phyloP scores from a whole-genome alignment of 2,329 filamentous ascomycete genomes.

The Paramyrothecium roridum region DNA sequence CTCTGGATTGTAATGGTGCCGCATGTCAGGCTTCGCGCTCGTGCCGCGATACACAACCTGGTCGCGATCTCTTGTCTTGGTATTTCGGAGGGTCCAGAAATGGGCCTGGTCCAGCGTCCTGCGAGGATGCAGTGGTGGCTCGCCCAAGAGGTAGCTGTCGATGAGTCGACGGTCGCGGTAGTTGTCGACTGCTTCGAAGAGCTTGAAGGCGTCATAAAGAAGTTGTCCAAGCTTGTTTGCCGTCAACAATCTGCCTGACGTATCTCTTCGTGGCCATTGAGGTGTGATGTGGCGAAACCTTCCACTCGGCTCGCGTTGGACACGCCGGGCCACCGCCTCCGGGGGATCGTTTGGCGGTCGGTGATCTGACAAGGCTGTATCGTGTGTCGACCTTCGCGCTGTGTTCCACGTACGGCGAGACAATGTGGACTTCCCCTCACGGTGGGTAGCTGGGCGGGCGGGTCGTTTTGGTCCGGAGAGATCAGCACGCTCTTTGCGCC shows the following conservation, averaged over 20 bases:
- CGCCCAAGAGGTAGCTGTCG: conserved; percentile 2
- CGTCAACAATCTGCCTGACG: background rate
- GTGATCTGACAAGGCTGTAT: background rate
- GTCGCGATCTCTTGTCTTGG: conserved; percentile 2
- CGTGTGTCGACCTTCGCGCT: background rate
- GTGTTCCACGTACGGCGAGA: background rate
- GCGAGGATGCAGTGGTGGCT: conserved; percentile 1
- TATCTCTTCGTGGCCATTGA: background rate
- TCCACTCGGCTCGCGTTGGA: background rate
- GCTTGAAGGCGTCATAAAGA: conserved; percentile 1
- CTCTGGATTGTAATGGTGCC: background rate
- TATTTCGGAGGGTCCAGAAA: conserved; percentile 2
- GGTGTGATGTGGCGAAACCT: background rate
- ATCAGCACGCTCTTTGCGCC: background rate
- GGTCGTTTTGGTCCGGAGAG: background rate
- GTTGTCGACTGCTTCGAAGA: conserved; percentile 1
- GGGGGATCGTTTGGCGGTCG: background rate
- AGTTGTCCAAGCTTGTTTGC: background rate
- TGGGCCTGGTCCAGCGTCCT: conserved; percentile 2
- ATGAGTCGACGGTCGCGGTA: conserved; percentile 3
- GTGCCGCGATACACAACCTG: conserved; percentile 3
- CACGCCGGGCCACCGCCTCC: background rate
- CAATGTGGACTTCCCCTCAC: background rate
- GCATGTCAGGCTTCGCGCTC: background rate
- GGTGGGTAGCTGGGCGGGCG: background rate